phyloP scores from a whole-genome alignment of 495 filamentous ascomycete species.

The Aspergillus wentii region DNA sequence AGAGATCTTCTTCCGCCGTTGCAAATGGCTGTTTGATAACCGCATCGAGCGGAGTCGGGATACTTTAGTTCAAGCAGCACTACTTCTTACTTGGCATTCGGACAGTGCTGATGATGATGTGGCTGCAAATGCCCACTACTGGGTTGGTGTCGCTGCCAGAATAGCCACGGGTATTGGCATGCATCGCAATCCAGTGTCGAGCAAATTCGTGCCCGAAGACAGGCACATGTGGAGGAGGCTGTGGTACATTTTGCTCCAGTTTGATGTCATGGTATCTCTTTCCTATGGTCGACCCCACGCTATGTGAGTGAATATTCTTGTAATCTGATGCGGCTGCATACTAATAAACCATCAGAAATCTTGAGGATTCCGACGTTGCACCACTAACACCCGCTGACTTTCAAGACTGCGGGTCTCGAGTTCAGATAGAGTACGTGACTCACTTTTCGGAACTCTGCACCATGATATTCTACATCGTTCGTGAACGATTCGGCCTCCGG shows the following conservation, averaged over 20 bases:
- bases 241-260: conserved; percentile 45
- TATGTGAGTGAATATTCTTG: conserved; percentile 26
- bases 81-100: conserved; percentile 45
- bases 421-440: conserved; percentile 39
- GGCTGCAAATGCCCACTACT: conserved; percentile 44
- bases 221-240: conserved; percentile 43
- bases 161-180: conserved; percentile 47
- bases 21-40: conserved; percentile 44
- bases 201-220: conserved; percentile 37
- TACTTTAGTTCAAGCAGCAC: conserved; percentile 41
- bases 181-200: conserved; percentile 44
- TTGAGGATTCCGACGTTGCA: conserved; percentile 45
- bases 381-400: conserved; percentile 41
- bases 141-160: conserved; percentile 43
- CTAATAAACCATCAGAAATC: conserved; percentile 24
- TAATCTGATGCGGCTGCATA: not conserved
- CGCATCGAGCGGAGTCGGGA: conserved; percentile 47
- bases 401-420: conserved; percentile 37
- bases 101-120: conserved; percentile 46
- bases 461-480: conserved; percentile 42
- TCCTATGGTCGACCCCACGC: conserved; percentile 46
- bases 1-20: conserved; percentile 43
- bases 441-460: conserved; percentile 43
- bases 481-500: conserved; percentile 37
- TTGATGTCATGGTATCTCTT: conserved; percentile 44